phyloP scores from a whole-genome alignment of 2,329 filamentous ascomycete species.

The Nemania diffusa region DNA sequence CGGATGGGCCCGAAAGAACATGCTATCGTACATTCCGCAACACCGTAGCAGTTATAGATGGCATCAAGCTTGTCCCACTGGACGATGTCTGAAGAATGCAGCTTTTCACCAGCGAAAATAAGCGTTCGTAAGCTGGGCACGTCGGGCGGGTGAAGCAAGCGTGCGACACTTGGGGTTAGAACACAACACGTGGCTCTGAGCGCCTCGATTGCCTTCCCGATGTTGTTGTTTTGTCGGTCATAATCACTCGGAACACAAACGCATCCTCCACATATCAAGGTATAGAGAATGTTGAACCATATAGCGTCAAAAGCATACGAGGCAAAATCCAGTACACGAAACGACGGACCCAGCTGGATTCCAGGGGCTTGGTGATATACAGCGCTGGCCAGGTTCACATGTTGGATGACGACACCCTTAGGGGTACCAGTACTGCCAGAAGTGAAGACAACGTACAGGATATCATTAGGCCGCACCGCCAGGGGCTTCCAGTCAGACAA shows the following conservation, averaged over 20 bases:
- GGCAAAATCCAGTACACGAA: conserved; percentile 14
- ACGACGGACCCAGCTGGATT: not conserved
- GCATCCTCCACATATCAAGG: conserved; percentile 8
- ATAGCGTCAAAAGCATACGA: conserved; percentile 10
- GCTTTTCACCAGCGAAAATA: not conserved
- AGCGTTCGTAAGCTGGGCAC: conserved; percentile 6
- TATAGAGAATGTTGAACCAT: conserved; percentile 13
- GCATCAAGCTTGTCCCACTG: not conserved
- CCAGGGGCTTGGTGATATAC: not conserved
- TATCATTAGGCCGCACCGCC: not conserved
- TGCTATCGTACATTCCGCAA: conserved; percentile 7
- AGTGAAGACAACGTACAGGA: conserved; percentile 2
- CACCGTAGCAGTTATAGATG: conserved; percentile 5
- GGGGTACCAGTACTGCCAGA: conserved; percentile 15
- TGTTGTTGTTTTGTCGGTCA: conserved; percentile 6
- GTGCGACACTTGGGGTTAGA: not conserved
- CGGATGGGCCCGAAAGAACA: not conserved
- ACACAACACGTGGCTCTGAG: not conserved
- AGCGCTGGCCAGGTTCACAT: not conserved
- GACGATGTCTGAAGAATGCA: not conserved
- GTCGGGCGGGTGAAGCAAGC: conserved; percentile 7
- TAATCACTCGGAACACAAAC: conserved; percentile 16
- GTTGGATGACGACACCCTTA: conserved; percentile 11
- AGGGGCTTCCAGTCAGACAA: not conserved
- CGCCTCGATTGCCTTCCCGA: conserved; percentile 4